Base-by-base conservation (phyloP, 441 rosid species). In the Eugenia klotzschiana region DNA sequence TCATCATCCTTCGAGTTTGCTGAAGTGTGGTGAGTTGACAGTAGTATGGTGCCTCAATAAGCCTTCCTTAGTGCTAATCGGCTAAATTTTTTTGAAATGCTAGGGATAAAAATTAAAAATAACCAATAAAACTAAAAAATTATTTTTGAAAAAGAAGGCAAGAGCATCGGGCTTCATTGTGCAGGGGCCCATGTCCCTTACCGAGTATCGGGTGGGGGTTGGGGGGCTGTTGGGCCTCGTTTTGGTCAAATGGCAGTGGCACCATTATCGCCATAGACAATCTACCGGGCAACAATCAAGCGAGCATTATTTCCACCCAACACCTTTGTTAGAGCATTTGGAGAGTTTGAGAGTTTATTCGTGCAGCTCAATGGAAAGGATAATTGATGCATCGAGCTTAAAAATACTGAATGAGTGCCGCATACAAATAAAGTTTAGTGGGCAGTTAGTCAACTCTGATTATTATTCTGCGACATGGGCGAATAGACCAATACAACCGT, bases 341-440 rank as follows among this genome's bases (percentile, higher is more conserved):
- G 15, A 12, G 51, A 0, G 1, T 1, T 12, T 49, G 51, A 3
- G 2, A 9, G 0, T 46, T 12, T 0, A 12, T 49, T 2, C 1
- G 1, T 49, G 51, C 51, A 3, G 4, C 11, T 49, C 51, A 49
- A 49, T 49, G 15, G 51, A 15, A 12, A 49, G 4, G 14, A 49
- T 49, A 11, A 49, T 49, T 4, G 51, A 49, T 49, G 14, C 15
- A 49, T 49, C 51, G 12, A 49, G 15, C 51, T 49, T 15, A 12
- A 49, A 49, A 49, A 11, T 49, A 49, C 51, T 15, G 12, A 12
- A 12, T 1, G 5, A 49, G 51, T 49, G 51, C 51, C 5, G 4
- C 3, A 43, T 43, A 43, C 1, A 10, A 0, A 8, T 43, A 8
- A 0, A 0, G 11, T 1, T 1, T 8, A 8, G 46, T 43, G 46